Evolutionary conservation across 768 basidiomycete genomes (phyloP), one percentile per base, ranked within the genome.

Genomic region (Mycena crocata): DNA sequence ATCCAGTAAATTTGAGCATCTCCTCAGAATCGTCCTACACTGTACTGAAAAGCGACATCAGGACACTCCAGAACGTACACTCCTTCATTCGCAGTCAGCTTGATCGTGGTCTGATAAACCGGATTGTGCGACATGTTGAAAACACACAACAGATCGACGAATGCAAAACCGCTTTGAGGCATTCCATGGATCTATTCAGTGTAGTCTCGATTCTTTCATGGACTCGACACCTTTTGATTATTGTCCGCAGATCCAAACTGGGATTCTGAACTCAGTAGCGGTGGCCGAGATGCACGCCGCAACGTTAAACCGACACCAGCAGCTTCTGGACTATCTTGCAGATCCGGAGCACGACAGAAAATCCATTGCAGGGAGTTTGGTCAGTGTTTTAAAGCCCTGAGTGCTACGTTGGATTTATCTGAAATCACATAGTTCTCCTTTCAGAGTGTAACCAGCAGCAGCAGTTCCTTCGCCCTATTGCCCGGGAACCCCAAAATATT

Each of bases 1-100:
- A 50, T 50, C 48, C 15, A 32, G 48, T 50, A 50, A 50, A 15
- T 30, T 12, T 28, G 3, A 48, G n/a, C 5, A 5, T n/a, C 17
- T 51, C 50, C 30, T 4, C 35, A 13, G 19, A 4, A 24, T 19
- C 21, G 19, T 28, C 17, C 2, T 50, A 2, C 12, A 31, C 31
- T 50, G 19, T 26, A 19, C 7, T 31, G 31, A 50, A 14, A 31
- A 32, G n/a, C 10, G 31, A 31, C 31, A 26, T 50, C 31, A 50
- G 48, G 48, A 32, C 48, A 31, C 48, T 50, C n/a, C 48, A 50
- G 48, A 50, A 50, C 30, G 48, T 50, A 23, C 48, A 50, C 13
- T 50, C 48, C 19, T 31, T 30, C 48, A 50, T 50, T 50, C 48
- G 48, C 17, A 50, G 31, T 21, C 48, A 32, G 12, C 48, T 50